phyloP scores from a whole-genome alignment of 495 filamentous ascomycete genomes.

The Chaetomium cochliodes region DNA sequence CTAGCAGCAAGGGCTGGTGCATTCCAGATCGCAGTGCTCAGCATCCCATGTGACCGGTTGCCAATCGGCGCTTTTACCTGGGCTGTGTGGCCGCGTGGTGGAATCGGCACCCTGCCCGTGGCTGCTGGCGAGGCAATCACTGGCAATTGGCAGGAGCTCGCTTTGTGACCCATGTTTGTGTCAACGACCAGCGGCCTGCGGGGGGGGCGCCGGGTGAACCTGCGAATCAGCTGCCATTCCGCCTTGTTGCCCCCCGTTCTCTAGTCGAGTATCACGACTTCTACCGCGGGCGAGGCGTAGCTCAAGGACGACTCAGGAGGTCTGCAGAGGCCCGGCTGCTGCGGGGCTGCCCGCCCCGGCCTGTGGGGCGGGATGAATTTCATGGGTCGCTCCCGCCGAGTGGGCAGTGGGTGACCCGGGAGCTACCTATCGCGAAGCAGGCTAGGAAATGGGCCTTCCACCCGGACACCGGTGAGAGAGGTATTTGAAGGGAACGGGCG shows the following conservation, averaged over 20 bases:
- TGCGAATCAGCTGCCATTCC: slow-evolving; percentile 6
- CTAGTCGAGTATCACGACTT: slow-evolving; percentile 15
- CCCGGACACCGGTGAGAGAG: slow-evolving; percentile 14
- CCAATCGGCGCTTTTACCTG: slow-evolving; percentile 17
- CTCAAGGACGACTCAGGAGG: slow-evolving; percentile 3
- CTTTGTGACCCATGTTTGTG: neutral
- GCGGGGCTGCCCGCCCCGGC: slow-evolving; percentile 5
- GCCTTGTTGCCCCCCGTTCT: slow-evolving; percentile 10
- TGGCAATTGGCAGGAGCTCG: slow-evolving; percentile 6
- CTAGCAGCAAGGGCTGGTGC: neutral
- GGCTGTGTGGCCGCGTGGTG: neutral
- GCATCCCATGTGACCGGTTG: slow-evolving; percentile 9
- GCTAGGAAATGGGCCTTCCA: slow-evolving; percentile 9
- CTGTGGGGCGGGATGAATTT: slow-evolving; percentile 11
- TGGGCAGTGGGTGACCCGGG: neutral
- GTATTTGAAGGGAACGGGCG: slow-evolving; percentile 16
- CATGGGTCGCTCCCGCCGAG: neutral
- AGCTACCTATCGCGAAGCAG: slow-evolving; percentile 9
- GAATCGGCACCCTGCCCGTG: neutral
- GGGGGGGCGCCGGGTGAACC: neutral
- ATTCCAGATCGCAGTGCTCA: slow-evolving; percentile 1
- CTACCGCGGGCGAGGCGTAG: neutral
- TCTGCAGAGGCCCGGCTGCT: slow-evolving; percentile 16
- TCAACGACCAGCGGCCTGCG: slow-evolving; percentile 12
- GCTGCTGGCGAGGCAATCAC: neutral